Evolutionary conservation across 139 green algal genomes (phyloP).

Genomic region (Diplosphaera chodatii): DNA sequence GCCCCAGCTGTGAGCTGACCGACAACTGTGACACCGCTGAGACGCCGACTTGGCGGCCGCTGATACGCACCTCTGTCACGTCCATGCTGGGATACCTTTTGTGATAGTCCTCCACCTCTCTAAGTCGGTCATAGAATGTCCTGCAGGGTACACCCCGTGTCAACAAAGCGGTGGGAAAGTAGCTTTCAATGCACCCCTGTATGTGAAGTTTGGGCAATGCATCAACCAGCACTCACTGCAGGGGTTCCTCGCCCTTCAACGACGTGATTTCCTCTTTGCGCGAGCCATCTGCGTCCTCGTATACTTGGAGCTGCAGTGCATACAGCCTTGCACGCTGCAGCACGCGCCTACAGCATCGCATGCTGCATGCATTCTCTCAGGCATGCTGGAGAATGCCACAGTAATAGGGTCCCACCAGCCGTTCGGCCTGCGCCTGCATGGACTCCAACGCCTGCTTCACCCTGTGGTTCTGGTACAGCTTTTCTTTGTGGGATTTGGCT

Average conservation of each 20-base stretch:
- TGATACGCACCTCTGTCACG: conserved; percentile 66
- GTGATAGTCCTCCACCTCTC: conserved; percentile 85
- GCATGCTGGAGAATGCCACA: too few relatives aligned
- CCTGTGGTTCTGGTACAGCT: conserved; percentile 70
- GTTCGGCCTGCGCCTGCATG: conserved; percentile 57
- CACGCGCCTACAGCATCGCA: too few relatives aligned
- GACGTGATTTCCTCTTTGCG: conserved; percentile 86
- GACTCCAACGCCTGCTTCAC: conserved; percentile 75
- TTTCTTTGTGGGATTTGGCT: conserved; percentile 65
- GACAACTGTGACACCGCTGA: too few relatives aligned
- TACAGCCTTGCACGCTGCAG: too few relatives aligned
- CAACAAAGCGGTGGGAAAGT: too few relatives aligned
- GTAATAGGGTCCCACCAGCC: conserved; percentile 67
- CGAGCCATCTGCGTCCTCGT: conserved; percentile 78
- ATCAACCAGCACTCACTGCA: too few relatives aligned
- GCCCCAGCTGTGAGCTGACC: too few relatives aligned
- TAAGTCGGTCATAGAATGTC: conserved; percentile 89
- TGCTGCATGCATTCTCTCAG: too few relatives aligned
- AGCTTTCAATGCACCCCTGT: too few relatives aligned
- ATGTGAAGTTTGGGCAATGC: too few relatives aligned
- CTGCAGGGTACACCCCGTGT: too few relatives aligned
- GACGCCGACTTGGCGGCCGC: too few relatives aligned
- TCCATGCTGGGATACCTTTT: conserved; percentile 56
- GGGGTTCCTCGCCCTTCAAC: conserved; percentile 51
- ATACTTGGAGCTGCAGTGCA: conserved; percentile 71